Evolutionary conservation across 306 rosid genomes (phyloP), one percentile per base, ranked within the genome.

Genomic region (Begonia loranthoides): DNA sequence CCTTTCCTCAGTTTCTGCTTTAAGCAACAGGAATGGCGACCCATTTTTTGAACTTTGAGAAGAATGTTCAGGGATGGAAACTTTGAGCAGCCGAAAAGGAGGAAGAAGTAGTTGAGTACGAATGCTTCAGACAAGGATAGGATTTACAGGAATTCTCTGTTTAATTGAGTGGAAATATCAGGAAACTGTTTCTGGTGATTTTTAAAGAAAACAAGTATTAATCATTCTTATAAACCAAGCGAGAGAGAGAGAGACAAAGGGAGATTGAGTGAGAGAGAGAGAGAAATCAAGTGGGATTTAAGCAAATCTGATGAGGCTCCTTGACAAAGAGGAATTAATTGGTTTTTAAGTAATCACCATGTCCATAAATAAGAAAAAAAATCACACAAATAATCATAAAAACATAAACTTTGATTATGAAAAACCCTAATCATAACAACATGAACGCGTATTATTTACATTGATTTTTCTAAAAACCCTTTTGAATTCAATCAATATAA

Each of bases 201-300:
- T 76, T 76, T 70, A 76, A 73, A 68, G 76, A 12, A 62, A 40
- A 40, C 68, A 60, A 68, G 59, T 46, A 71, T 63, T 66, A 55
- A 72, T 81, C 79, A 81, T 83, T 78, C 96, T 88, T 88, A 81
- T 81, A 66, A 72, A 74, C 76, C 73, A 88, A 84, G 96, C 81
- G 68, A 48, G 49, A 43, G 62, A 67, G 68, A 41, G 67, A 49
- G 63, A 62, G 60, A 53, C n/a, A n/a, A n/a, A n/a, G n/a, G n/a
- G n/a, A n/a, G n/a, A n/a, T n/a, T n/a, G 53, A 50, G 64, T 47
- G 44, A 15, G 49, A 33, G 78, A 72, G 82, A 79, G 73, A 81
- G 80, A 77, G 79, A 81, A 81, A 83, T 84, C 87, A 81, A 87
- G 96, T 87, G 86, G 94, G 63, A 70, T 88, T 84, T 84, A 88